Base-by-base conservation (phyloP, 148 eudicot genomes). In the Vaccinium vitisidaea region DNA sequence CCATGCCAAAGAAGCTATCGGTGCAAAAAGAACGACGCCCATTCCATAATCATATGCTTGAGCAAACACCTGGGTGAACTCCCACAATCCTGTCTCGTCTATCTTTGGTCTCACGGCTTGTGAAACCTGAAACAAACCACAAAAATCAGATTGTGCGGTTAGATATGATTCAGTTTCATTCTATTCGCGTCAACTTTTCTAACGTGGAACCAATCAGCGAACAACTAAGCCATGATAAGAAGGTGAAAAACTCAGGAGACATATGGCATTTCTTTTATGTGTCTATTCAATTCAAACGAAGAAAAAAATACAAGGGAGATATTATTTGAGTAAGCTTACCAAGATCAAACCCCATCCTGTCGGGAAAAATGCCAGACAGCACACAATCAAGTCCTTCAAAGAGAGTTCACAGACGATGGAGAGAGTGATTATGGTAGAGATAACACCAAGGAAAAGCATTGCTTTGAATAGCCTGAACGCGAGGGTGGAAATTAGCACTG, bases 321-420 rank as follows among this genome's bases (percentile, higher is more conserved):
- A 50, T 50, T 46, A 32, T 61, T 36, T 25, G 32, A 14, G n/a
- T 23, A 7, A 50, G 74, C 91, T 89, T 89, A 95, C 98, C 92
- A 93, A 75, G 81, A 96, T 90, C 87, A 96, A 84, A 73, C 99
- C 99, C 99, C 99, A 96, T 8, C 99, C 99, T 16, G 99, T 96
- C 9, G 99, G 99, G 10, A 95, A 56, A 90, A 96, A 94, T 49
- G 95, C 98, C 36, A 96, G 91, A 83, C 95, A 92, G 87, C 99
- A 96, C 2, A 96, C 98, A 23, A 93, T 61, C 85, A 96, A 82
- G 90, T 94, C 98, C 91, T 82, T 91, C 80, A 89, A 14, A 16
- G 99, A 93, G 56, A 94, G 92, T 77, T 91, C 76, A 85, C 95
- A 94, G 81, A 93, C 84, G 81, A 88, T 49, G 48, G 97, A 92